Base-by-base conservation (phyloP, 1,284 basidiomycete species). In the Sphagnurus paluster region DNA sequence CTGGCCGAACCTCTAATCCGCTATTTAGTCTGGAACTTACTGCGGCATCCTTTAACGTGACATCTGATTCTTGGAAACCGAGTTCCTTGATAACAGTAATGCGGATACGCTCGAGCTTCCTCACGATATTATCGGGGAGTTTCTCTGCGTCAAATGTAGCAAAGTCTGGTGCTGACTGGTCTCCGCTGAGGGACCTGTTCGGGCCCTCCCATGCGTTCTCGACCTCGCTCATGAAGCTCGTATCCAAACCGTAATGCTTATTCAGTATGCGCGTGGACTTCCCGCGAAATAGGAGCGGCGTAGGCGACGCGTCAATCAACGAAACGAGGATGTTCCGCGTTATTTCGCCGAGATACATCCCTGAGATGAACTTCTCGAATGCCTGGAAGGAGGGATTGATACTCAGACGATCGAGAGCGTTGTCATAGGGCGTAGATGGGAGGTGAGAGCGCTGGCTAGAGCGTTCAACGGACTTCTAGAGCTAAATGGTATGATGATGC, bases 281-380 rank as follows among this genome's bases (percentile, higher is more conserved):
- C 3, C 97, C 96, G 47, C 74, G 68, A 68, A 99, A 98, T 23
- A 98, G 74, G 14, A 90, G 59, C 4, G 86, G 66, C 45, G 71
- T 74, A 0, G 87, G 87, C 13, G 78, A 68, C 4, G 86, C 82
- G 63, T 98, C 96, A 58, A 98, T 78, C 51, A 99, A 75, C 49
- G 92, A 80, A 23, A 96, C 74, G 38, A 98, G 75, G 52, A 97
- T 75, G 60, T 90, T 90, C 39, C 96, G 87, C 16, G 87, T 81
- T 55, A 98, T 83, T 70, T 99, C 96, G 48, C 96, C 96, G 30
- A 98, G 82, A 68, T 99, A 98, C 95, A 99, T 98, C 50, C 97
- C 97, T 2, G 93, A 97, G 56, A 99, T 91, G 74, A 98, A 93
- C 74, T 99, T 99, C 68, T 99, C 97, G 62, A 95, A 99, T 2